Percentiles rank a stretch among this genome's conserved stretches.
phyloP scores from a whole-genome alignment of 768 basidiomycete genomes.

The Pleurotus tuoliensis region DNA sequence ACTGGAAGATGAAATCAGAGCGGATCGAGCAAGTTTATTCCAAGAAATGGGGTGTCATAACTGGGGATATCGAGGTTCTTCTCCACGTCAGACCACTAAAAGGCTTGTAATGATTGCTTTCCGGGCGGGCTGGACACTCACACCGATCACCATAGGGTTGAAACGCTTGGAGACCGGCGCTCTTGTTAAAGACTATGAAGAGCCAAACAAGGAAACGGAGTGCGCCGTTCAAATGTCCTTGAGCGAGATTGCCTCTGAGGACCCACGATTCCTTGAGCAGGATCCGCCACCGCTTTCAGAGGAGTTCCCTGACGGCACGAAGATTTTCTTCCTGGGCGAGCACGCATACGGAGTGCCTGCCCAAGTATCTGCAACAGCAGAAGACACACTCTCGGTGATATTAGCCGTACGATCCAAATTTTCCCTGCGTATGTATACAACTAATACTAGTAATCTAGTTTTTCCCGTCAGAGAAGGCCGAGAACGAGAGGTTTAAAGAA shows the following conservation, averaged over 20 bases:
- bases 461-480: constrained; percentile 78
- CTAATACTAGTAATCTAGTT: constrained; percentile 45
- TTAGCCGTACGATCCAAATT: constrained; percentile 61
- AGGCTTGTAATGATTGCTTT: constrained; percentile 42
- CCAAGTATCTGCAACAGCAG: constrained; percentile 72
- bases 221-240: constrained; percentile 87
- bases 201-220: constrained; percentile 73
- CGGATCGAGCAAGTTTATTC: constrained; percentile 82
- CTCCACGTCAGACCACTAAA: constrained; percentile 90
- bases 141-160: constrained; percentile 45
- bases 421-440: background rate
- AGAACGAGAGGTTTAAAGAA: constrained; percentile 73
- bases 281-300: constrained; percentile 77
- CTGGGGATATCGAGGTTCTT: constrained; percentile 74
- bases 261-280: constrained; percentile 81
- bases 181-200: constrained; percentile 93
- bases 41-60: constrained; percentile 84
- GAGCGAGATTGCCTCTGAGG: constrained; percentile 77
- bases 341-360: constrained; percentile 96
- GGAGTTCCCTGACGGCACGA: constrained; percentile 87
- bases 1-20: constrained; percentile 83
- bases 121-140: background rate
- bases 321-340: constrained; percentile 94
- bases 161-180: constrained; percentile 87
- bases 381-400: constrained; percentile 70